phyloP scores from a whole-genome alignment of 345 rosid genomes.

The Pistacia vera region DNA sequence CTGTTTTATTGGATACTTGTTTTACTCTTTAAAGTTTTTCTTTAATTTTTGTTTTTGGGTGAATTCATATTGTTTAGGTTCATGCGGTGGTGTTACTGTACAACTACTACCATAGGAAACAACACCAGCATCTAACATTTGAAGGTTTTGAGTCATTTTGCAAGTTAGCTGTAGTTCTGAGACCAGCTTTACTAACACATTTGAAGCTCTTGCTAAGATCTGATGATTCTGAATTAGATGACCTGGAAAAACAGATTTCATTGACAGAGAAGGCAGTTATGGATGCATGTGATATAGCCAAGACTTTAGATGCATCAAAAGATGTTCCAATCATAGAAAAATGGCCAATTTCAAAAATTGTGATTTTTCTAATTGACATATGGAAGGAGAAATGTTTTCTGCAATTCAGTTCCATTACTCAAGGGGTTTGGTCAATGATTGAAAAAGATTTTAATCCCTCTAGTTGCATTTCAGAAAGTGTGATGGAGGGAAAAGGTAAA shows the following conservation, averaged over 20 bases:
- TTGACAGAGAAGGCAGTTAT: constrained; percentile 54
- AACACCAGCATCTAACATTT: constrained; percentile 47
- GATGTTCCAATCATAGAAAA: constrained; percentile 43
- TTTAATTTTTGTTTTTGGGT: neutral
- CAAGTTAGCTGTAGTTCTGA: constrained; percentile 54
- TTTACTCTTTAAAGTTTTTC: neutral
- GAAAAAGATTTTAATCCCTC: constrained; percentile 50
- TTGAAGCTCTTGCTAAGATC: constrained; percentile 45
- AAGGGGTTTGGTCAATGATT: constrained; percentile 79
- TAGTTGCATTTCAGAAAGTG: constrained; percentile 23
- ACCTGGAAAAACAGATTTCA: constrained; percentile 49
- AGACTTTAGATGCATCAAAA: constrained; percentile 48
- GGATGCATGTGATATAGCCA: constrained; percentile 70
- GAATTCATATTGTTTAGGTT: constrained; percentile 44
- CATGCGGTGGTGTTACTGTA: constrained; percentile 72
- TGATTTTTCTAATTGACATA: constrained; percentile 60
- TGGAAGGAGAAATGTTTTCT: constrained; percentile 53
- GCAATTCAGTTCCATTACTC: constrained; percentile 47
- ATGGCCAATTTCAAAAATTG: constrained; percentile 61
- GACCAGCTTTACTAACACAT: constrained; percentile 53
- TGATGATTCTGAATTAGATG: constrained; percentile 31
- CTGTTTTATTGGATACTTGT: neutral
- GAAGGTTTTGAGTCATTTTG: constrained; percentile 62
- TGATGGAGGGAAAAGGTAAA: constrained; percentile 18
- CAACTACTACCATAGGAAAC: constrained; percentile 74